phyloP scores from a whole-genome alignment of 2,329 filamentous ascomycete species.

The Paraphaeosphaeria minitans region DNA sequence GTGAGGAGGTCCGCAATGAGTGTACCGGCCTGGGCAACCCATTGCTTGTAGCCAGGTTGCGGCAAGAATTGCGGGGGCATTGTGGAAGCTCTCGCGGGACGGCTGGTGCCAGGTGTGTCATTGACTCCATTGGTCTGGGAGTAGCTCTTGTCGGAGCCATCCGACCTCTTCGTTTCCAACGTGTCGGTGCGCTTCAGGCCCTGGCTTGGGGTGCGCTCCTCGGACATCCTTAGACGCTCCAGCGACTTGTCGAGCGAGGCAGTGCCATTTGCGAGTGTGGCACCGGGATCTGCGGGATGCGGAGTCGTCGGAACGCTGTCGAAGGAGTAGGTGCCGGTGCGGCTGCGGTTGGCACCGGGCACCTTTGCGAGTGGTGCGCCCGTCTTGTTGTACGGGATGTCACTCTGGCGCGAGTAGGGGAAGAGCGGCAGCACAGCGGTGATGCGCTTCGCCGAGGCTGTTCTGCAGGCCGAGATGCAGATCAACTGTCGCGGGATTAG shows the following conservation, averaged over 20 bases:
- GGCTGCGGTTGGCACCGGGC: conserved; percentile 46
- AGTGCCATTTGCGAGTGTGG: conserved; percentile 68
- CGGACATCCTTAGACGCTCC: conserved; percentile 68
- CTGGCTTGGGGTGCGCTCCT: conserved; percentile 52
- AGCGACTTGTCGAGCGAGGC: conserved; percentile 75
- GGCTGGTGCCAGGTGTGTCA: conserved; percentile 23
- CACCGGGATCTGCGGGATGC: conserved; percentile 68
- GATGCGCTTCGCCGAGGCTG: conserved; percentile 87
- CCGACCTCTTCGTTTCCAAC: conserved; percentile 37
- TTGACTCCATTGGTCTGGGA: conserved; percentile 37
- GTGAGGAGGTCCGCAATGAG: conserved; percentile 92
- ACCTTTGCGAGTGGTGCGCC: conserved; percentile 84
- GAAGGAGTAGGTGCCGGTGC: conserved; percentile 73
- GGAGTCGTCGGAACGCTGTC: conserved; percentile 91
- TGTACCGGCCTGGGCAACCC: conserved; percentile 96
- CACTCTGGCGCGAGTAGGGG: conserved; percentile 94
- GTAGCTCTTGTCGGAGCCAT: conserved; percentile 21
- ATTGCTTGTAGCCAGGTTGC: conserved; percentile 95
- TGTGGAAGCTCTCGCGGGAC: conserved; percentile 39
- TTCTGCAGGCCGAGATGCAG: conserved; percentile 97
- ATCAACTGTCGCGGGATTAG: conserved; percentile 64
- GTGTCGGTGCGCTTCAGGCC: conserved; percentile 41
- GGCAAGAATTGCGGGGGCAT: conserved; percentile 70
- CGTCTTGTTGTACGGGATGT: conserved; percentile 94
- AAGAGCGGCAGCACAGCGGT: conserved; percentile 95